A percentile compares a stretch with the other conserved stretches of the same genome.
phyloP scores from a whole-genome alignment of 2,329 filamentous ascomycete genomes.

The Remersonia thermophila region DNA sequence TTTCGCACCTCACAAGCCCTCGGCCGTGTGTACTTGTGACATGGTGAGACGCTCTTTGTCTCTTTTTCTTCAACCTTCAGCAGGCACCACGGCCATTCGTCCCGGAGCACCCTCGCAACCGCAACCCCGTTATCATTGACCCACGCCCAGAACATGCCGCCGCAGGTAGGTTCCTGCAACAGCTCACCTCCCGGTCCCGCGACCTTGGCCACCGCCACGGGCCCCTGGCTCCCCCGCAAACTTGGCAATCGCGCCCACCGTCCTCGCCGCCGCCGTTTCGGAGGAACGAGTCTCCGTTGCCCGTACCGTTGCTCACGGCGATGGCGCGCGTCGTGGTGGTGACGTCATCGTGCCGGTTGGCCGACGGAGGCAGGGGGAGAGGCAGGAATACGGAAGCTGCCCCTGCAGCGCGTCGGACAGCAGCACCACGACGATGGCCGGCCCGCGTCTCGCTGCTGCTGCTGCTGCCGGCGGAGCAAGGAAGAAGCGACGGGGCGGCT shows the following conservation, averaged over 20 bases:
- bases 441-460: slow-evolving; percentile 8
- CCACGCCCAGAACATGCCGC: slow-evolving; percentile 79
- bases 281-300: slow-evolving; percentile 82
- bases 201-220: slow-evolving; percentile 49
- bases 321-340: slow-evolving; percentile 29
- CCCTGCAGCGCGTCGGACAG: slow-evolving; percentile 32
- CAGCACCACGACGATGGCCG: slow-evolving; percentile 24
- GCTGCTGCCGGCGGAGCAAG: too few relatives aligned
- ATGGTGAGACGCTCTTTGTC: too few relatives aligned
- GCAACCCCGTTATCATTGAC: slow-evolving; percentile 48
- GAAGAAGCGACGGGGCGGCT: too few relatives aligned
- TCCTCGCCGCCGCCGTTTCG: slow-evolving; percentile 58
- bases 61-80: too few relatives aligned
- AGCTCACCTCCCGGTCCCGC: slow-evolving; percentile 62
- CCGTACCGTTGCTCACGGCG: slow-evolving; percentile 65
- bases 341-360: slow-evolving; percentile 1
- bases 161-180: slow-evolving; percentile 71
- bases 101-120: slow-evolving; percentile 45
- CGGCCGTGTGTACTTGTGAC: too few relatives aligned
- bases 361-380: slow-evolving; percentile 24
- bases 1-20: too few relatives aligned
- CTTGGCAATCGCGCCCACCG: slow-evolving; percentile 58
- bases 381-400: slow-evolving; percentile 46
- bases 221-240: slow-evolving; percentile 43
- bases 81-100: too few relatives aligned